Percentiles rank a stretch among this genome's conserved stretches.
Evolutionary conservation across 768 basidiomycete species (phyloP).

Genomic region (Candolleomyces eurysporus): DNA sequence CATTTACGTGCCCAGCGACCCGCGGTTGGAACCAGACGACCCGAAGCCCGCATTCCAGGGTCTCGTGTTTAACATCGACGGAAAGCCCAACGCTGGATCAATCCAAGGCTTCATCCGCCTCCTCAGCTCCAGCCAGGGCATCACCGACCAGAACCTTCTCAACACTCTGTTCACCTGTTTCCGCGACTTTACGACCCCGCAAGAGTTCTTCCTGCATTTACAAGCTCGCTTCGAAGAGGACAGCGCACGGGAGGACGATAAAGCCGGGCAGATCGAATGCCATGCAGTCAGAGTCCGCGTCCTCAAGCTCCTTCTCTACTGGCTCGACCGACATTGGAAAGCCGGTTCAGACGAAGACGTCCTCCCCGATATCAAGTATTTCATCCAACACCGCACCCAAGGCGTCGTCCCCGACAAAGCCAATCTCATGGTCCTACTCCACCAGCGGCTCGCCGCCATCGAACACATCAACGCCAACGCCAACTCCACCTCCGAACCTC

Average conservation of each 20-base stretch:
- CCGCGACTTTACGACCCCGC: conserved; percentile 60
- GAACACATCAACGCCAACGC: conserved; percentile 13
- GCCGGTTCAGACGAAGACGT: conserved; percentile 46
- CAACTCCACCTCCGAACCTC: background rate
- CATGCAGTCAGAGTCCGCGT: conserved; percentile 56
- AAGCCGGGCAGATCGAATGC: conserved; percentile 25
- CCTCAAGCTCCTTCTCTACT: conserved; percentile 58
- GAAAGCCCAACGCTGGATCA: conserved; percentile 24
- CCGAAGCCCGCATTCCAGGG: background rate
- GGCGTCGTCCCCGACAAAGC: background rate
- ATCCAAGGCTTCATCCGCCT: conserved; percentile 43
- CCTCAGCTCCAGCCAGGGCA: conserved; percentile 39
- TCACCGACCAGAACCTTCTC: conserved; percentile 41
- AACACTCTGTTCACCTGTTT: conserved; percentile 67
- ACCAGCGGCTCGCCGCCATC: background rate
- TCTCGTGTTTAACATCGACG: conserved; percentile 12
- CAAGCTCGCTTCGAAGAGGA: conserved; percentile 48
- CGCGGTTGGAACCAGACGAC: background rate
- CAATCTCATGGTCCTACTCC: background rate
- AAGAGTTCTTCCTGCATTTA: conserved; percentile 36
- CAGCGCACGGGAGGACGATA: conserved; percentile 24
- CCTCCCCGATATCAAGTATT: conserved; percentile 19
- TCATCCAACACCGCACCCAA: background rate
- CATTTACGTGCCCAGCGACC: background rate
- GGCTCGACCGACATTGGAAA: conserved; percentile 73